These are phyloP conservation scores for Mucor mucedo DNA, from an alignment of 371 early-diverging fungal species.

Conservation along the genomic window DNA sequence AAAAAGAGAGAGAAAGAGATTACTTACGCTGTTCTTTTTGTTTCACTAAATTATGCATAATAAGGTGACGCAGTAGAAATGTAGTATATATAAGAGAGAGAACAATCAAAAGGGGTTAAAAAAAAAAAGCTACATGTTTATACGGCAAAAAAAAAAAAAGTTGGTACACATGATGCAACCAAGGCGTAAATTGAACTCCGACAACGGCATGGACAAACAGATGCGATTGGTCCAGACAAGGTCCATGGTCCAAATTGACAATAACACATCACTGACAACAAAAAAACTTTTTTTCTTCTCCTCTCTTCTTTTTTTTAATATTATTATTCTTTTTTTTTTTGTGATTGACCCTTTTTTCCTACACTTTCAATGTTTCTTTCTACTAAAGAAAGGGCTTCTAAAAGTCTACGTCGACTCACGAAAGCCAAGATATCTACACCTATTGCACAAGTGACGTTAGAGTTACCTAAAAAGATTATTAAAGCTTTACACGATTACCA, in stretches of 20 bases:
- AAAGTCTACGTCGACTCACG: constrained; percentile 38
- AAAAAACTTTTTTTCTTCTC: not conserved
- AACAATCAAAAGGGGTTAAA: constrained; percentile 1
- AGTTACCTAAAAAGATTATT: constrained; percentile 82
- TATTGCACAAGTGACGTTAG: constrained; percentile 27
- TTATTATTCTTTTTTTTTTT: not conserved
- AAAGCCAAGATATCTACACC: constrained; percentile 56
- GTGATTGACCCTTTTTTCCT: constrained; percentile 5
- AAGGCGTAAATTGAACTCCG: too few species aligned
- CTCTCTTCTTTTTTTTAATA: too few species aligned
- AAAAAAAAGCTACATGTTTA: not conserved
- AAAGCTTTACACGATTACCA: constrained; percentile 79
- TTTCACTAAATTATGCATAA: constrained; percentile 26
- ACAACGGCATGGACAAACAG: too few species aligned
- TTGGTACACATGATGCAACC: too few species aligned
- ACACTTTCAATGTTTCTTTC: constrained; percentile 36
- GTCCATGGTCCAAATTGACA: too few species aligned
- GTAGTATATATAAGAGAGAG: not conserved
- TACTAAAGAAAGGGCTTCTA: constrained; percentile 46
- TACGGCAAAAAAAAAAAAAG: too few species aligned
- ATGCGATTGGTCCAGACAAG: too few species aligned
- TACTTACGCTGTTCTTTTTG: constrained; percentile 6
- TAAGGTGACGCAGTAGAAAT: constrained; percentile 6
- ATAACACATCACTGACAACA: too few species aligned
- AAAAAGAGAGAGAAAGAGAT: not conserved